These are phyloP conservation scores for Blastocystis sp. DNA, from an alignment of 352 stramenopile genomes.

Conservation along the genomic window DNA sequence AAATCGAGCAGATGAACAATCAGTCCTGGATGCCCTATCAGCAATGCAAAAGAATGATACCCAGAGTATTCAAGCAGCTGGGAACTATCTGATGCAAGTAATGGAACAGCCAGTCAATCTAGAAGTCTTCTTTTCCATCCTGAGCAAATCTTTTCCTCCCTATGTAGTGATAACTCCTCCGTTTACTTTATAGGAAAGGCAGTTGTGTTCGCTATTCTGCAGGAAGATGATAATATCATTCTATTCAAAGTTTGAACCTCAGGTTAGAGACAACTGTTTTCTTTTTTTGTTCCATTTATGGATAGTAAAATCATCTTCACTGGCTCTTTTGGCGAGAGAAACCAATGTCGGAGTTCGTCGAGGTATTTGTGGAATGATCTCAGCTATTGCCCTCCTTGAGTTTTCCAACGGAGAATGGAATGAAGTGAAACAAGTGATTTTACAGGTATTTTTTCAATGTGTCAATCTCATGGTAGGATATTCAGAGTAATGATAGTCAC, in stretches of 20 bases:
- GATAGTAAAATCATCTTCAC: slow-evolving; percentile 29
- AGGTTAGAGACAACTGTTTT: background rate
- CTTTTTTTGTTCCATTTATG: background rate
- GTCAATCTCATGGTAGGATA: background rate
- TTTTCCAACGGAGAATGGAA: background rate
- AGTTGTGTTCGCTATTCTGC: slow-evolving; percentile 35
- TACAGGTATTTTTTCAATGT: background rate
- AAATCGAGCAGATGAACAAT: background rate
- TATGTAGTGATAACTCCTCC: background rate
- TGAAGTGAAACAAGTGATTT: background rate
- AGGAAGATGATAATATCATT: slow-evolving; percentile 49
- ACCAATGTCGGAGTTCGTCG: background rate
- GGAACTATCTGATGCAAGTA: background rate
- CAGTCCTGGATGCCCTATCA: slow-evolving; percentile 4
- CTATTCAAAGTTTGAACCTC: slow-evolving; percentile 34
- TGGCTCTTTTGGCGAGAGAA: background rate
- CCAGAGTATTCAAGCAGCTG: slow-evolving; percentile 16
- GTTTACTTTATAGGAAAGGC: slow-evolving; percentile 1
- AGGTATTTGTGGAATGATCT: slow-evolving; percentile 53
- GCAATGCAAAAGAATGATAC: slow-evolving; percentile 43
- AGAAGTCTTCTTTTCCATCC: slow-evolving; percentile 29
- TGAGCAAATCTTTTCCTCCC: background rate
- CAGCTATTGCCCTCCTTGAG: slow-evolving; percentile 32
- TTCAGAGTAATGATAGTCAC: background rate
- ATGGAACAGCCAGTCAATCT: slow-evolving; percentile 26